Evolutionary conservation across 1,284 basidiomycete genomes (phyloP), one percentile per base, ranked within the genome.

Genomic region (Rhodotorula sp.): DNA sequence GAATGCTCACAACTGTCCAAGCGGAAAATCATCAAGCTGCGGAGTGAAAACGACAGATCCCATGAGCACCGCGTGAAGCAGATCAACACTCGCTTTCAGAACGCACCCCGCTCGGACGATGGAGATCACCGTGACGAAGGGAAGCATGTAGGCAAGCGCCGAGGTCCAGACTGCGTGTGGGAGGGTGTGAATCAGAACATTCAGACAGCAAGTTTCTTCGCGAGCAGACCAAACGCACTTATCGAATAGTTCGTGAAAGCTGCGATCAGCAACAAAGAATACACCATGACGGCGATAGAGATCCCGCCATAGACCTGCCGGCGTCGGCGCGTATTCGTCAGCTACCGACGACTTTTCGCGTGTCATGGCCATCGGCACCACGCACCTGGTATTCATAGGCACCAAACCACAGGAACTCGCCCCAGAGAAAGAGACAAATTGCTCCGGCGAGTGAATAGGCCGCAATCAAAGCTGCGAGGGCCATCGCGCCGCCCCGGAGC

Each of bases 401-500:
- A 4, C 46, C 31, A 39, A 70, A 72, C 52, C 61, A 75, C 15
- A 75, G 39, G 34, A 52, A 70, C 20, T 67, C 26, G 8, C 73
- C 73, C 10, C 64, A 58, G 60, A 75, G 62, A 62, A 75, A 75
- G 29, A 75, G 65, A 31, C 72, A 15, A 61, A 66, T 66, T 5
- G 64, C 68, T 58, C 70, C 73, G 0, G 60, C 73, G 43, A 72
- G 65, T 14, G 61, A 59, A 58, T 75, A 75, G 2, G 59, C 60
- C 7, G 70, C 70, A 39, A 75, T 68, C 5, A 72, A 26, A 6
- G 54, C 18, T 21, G 70, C 67, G 23, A 75, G 66, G 15, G 62
- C 60, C 65, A 72, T 70, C 3, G 73, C 51, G 26, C 73, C 73
- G 1, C 58, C 66, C 20, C 70, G 59, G 5, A 75, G 66, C 7